Evolutionary conservation across 148 eudicot species (phyloP), one percentile per base, ranked within the genome.

Genomic region (Fallopia convolvulus): DNA sequence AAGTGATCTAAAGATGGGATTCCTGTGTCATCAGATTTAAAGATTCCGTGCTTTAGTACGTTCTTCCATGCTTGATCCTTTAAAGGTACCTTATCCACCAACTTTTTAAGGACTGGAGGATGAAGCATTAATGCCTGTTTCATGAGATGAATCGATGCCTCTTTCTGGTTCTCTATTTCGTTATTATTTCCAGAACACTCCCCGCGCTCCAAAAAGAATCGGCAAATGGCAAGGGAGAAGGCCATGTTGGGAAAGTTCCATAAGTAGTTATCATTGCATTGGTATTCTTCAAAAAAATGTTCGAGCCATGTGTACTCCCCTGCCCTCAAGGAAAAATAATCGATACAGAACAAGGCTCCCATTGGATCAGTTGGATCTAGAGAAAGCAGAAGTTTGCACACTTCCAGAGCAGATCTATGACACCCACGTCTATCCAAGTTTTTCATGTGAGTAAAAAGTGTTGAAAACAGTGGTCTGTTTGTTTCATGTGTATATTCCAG

Each of bases 91-190:
- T 95, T 95, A 6, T n/a, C 88, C 75, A 89, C 94, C 76, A 95
- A 82, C 79, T 87, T 92, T 79, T 80, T 87, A 44, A 92, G 83
- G 10, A 92, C 94, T 8, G 97, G 77, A 47, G 99, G 99, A 65
- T 95, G 97, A 83, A 95, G 97, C 94, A 95, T 87, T 83, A 95
- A 84, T 71, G 99, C 99, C 82, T 95, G 99, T 80, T 87, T 92
- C 92, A 95, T 87, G 47, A 95, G 90, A 84, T 92, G 94, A 48
- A 81, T 60, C 2, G 97, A 83, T 74, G 89, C 74, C 73, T 88
- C 89, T 80, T 87, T 87, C 78, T 77, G 85, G 21, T 60, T 61
- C 72, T 81, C 85, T 61, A 3, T 72, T 36, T 82, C 44, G 8
- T 44, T 8, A 68, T n/a, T 71, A 74, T 77, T 78, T 17, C 82